Evolutionary conservation across 345 rosid genomes (phyloP).

Genomic region (Gossypium bickii): DNA sequence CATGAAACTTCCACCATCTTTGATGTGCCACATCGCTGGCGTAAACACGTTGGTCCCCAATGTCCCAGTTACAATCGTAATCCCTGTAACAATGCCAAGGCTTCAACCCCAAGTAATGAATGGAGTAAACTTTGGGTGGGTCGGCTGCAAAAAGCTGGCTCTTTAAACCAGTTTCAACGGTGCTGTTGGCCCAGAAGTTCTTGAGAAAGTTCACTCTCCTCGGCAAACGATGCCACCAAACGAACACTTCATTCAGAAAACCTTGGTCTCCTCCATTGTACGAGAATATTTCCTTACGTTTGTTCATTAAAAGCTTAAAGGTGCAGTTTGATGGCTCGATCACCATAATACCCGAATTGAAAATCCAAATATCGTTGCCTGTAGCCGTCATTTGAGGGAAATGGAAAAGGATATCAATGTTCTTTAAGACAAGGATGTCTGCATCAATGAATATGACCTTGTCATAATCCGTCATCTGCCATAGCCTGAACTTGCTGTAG

Average conservation of each 20-base stretch:
- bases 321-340: constrained; percentile 96
- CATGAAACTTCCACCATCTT: constrained; percentile 87
- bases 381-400: constrained; percentile 89
- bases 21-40: constrained; percentile 81
- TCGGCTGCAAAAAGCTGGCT: constrained; percentile 68
- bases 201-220: constrained; percentile 73
- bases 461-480: constrained; percentile 85
- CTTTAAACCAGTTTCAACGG: constrained; percentile 57
- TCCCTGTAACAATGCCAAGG: constrained; percentile 94
- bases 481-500: constrained; percentile 82
- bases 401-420: constrained; percentile 69
- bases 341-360: constrained; percentile 93
- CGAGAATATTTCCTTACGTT: constrained; percentile 58
- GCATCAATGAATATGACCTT: constrained; percentile 85
- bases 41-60: constrained; percentile 51
- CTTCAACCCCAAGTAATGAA: constrained; percentile 81
- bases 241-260: constrained; percentile 73
- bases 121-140: constrained; percentile 70
- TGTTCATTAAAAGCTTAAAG: constrained; percentile 55
- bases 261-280: constrained; percentile 98
- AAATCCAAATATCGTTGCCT: constrained; percentile 81
- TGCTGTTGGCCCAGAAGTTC: constrained; percentile 86
- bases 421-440: constrained; percentile 74
- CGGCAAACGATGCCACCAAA: constrained; percentile 93
- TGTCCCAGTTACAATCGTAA: constrained; percentile 86